phyloP scores from a whole-genome alignment of 2,329 filamentous ascomycete genomes.

The Pseudogymnoascus pannorum region DNA sequence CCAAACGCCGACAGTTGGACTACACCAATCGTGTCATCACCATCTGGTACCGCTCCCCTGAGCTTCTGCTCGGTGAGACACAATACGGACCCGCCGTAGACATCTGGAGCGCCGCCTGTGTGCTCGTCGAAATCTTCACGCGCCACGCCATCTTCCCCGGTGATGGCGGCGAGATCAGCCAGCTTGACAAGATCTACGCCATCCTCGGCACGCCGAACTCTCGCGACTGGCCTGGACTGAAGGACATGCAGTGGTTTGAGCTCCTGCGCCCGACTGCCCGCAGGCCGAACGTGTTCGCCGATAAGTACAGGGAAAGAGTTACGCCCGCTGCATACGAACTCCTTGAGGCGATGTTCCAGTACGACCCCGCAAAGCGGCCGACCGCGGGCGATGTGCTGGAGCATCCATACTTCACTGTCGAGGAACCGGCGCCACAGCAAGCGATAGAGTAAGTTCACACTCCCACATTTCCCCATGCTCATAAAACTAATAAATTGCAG shows the following conservation, averaged over 20 bases:
- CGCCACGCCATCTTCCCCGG: conserved; percentile 90
- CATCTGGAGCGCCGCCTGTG: conserved; percentile 95
- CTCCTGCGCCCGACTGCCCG: conserved; percentile 72
- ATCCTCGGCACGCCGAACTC: conserved; percentile 82
- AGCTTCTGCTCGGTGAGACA: conserved; percentile 84
- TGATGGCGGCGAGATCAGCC: conserved; percentile 90
- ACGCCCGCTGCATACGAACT: conserved; percentile 78
- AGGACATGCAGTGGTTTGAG: conserved; percentile 97
- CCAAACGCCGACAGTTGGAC: conserved; percentile 82
- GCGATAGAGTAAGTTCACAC: conserved; percentile 63
- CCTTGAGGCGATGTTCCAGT: conserved; percentile 76
- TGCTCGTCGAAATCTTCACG: conserved; percentile 94
- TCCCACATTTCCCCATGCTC: conserved; percentile 4
- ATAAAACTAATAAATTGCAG: conserved; percentile 31
- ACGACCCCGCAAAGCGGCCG: conserved; percentile 78
- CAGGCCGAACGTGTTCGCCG: conserved; percentile 67
- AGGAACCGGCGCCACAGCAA: conserved; percentile 70
- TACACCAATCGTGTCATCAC: conserved; percentile 99
- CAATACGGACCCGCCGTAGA: conserved; percentile 85
- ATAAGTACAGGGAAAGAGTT: conserved; percentile 72
- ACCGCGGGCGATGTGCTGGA: conserved; percentile 76
- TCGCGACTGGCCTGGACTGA: conserved; percentile 77
- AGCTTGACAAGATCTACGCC: conserved; percentile 94
- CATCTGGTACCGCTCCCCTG: conserved; percentile 93
- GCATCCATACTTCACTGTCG: conserved; percentile 80